A percentile compares a stretch with the other conserved stretches of the same genome.
These are phyloP conservation scores for Aplosporella prunicola DNA, from an alignment of 2,329 filamentous ascomycete species.

Conservation along the genomic window DNA sequence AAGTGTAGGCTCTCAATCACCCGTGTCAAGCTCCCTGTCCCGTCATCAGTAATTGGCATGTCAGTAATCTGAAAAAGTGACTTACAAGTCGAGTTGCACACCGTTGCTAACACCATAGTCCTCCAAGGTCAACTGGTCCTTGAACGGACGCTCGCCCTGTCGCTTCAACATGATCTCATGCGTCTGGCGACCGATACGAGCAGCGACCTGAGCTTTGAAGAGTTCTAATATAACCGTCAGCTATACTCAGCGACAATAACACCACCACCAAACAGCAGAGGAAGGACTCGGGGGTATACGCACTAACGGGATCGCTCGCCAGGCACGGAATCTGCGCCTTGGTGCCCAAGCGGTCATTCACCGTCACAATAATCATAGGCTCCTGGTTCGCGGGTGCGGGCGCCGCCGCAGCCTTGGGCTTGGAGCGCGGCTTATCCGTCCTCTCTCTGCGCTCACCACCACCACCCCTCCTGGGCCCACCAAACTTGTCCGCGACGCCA, in stretches of 20 bases:
- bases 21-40: conserved; percentile 12
- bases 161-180: conserved; percentile 88
- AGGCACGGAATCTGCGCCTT: conserved; percentile 89
- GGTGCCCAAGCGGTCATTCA: conserved; percentile 94
- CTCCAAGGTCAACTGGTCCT: conserved; percentile 75
- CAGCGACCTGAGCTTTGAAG: conserved; percentile 87
- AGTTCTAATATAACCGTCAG: conserved; percentile 38
- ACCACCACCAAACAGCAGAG: too few relatives aligned
- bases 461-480: conserved; percentile 38
- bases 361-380: conserved; percentile 86
- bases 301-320: conserved; percentile 66
- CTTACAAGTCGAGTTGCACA: conserved; percentile 49
- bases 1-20: conserved; percentile 8
- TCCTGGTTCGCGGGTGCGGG: conserved; percentile 50
- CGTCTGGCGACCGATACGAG: conserved; percentile 76
- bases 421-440: conserved; percentile 6
- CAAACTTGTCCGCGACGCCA: conserved; percentile 7
- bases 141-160: conserved; percentile 88
- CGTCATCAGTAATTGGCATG: neutral
- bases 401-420: conserved; percentile 10
- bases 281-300: too few relatives aligned
- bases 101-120: conserved; percentile 95
- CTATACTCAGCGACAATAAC: too few relatives aligned
- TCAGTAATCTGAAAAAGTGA: neutral
- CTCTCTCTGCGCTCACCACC: neutral